Base-by-base conservation (phyloP, 192 early-diverging fungal species). In the Umbelopsis isabellina region DNA sequence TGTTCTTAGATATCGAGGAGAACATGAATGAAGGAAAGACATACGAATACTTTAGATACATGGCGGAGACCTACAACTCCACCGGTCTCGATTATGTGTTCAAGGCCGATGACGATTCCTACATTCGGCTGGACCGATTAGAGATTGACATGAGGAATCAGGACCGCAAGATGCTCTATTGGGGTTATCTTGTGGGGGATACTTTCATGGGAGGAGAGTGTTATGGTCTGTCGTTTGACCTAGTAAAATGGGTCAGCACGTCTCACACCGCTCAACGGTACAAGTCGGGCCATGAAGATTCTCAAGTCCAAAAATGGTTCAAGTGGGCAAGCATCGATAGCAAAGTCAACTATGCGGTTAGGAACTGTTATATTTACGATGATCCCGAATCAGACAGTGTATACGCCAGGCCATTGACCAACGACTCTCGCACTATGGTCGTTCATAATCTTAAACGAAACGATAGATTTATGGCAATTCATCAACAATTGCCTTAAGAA, bases 11-110 rank as follows among this genome's bases (percentile, higher is more conserved):
- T 50, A 77, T 73, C 16, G 33, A 52, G 25, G 79, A 80, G 48
- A 80, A 80, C 27, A 73, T 80, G 71, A 80, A 80, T 27, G 52
- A 80, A 45, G 75, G 75, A n/a, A 80, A 80, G 50, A 69, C 71
- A 10, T 73, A 70, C 30, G 76, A 70, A 67, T 80, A 76, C 58
- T 77, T 69, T 33, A 72, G 69, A 53, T 70, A 61, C 23, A 73
- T 72, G 37, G 50, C 66, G 11, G 21, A 68, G 37, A 73, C 35
- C 4, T 74, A 51, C 50, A 51, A 55, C 25, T 58, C 66, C 25
- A 48, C 72, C 37, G 18, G 46, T 23, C 53, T 76, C 16, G 74
- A 79, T 75, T 79, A 75, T 55, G 50, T 77, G 16, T 46, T 71
- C 16, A 80, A 80, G 49, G 66, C 75, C 35, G 79, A 80, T 65